Conservation (phyloP, 169 alveolate species). For the Eimeria zaria region DNA sequence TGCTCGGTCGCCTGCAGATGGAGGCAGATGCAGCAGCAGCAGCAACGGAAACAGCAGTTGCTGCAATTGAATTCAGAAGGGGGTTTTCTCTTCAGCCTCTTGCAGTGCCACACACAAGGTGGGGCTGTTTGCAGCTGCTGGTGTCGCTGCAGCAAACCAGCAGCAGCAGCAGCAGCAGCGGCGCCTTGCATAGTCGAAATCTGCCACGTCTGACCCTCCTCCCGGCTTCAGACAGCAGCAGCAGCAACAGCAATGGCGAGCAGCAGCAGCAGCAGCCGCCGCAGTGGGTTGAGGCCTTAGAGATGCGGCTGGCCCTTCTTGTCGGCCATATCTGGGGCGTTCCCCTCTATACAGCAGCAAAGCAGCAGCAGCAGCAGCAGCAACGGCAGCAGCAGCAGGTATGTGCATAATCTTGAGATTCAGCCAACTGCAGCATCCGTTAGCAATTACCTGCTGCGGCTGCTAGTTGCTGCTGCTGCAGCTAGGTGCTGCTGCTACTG, state of each 20-base stretch:
- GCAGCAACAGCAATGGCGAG: not conserved
- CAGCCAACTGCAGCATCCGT: not conserved
- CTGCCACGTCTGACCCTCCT: constrained; percentile 57
- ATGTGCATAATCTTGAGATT: not conserved
- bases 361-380: constrained; percentile 66
- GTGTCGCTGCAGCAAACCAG: not conserved
- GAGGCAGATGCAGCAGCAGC: constrained; percentile 63
- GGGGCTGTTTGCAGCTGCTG: constrained; percentile 49
- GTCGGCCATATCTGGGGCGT: not conserved
- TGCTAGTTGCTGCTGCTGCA: not conserved
- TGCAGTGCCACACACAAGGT: constrained; percentile 6
- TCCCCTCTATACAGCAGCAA: not conserved
- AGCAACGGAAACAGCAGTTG: constrained; percentile 60
- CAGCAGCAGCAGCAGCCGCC: constrained; percentile 67
- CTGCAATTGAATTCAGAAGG: constrained; percentile 33
- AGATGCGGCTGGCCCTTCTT: constrained; percentile 54
- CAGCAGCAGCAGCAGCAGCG: constrained; percentile 43
- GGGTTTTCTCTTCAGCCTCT: not conserved
- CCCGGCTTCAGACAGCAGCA: not conserved
- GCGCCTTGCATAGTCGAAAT: not conserved
- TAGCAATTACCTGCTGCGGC: not conserved
- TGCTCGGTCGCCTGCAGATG: constrained; percentile 26
- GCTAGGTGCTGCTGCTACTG: not conserved
- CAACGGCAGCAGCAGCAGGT: constrained; percentile 54
- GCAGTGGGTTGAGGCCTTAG: constrained; percentile 49